Conservation (phyloP, 805 yeast genomes). For the Saturnispora sanitii region DNA sequence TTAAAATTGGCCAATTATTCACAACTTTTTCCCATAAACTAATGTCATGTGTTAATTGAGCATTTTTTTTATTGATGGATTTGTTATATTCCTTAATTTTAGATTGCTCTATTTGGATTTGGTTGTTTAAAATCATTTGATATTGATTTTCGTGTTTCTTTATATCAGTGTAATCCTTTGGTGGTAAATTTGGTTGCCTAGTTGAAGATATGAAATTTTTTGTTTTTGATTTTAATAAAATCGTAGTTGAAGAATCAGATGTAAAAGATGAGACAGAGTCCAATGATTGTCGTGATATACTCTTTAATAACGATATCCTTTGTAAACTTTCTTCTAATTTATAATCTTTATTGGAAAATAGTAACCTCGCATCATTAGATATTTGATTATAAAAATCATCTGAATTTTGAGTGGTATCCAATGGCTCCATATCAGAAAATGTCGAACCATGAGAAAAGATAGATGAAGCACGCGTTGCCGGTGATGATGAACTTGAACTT, state of each 20-base stretch:
- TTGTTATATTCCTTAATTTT: conserved; percentile 25
- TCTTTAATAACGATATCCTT: conserved; percentile 24
- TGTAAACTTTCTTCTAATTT: conserved; percentile 30
- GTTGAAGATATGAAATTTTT: conserved; percentile 34
- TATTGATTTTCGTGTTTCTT: conserved; percentile 45
- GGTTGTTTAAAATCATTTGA: conserved; percentile 33
- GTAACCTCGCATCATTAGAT: conserved; percentile 29
- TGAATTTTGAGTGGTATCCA: conserved; percentile 2
- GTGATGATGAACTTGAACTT: conserved; percentile 20
- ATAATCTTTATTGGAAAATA: conserved; percentile 26
- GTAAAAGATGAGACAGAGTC: conserved; percentile 8
- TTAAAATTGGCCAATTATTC: conserved; percentile 27
- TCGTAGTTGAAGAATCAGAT: conserved; percentile 3
- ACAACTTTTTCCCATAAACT: conserved; percentile 35
- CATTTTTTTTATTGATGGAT: conserved; percentile 26
- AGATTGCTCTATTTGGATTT: conserved; percentile 31
- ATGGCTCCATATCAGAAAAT: conserved; percentile 19
- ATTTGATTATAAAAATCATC: conserved; percentile 18
- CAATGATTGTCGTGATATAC: conserved; percentile 12
- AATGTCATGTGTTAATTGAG: conserved; percentile 30
- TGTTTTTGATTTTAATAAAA: conserved; percentile 4
- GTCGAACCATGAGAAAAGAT: conserved; percentile 31
- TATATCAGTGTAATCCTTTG: conserved; percentile 46
- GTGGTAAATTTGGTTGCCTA: conserved; percentile 58
- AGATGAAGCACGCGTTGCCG: conserved; percentile 36